Percentiles rank a stretch among this genome's conserved stretches.
phyloP scores from a whole-genome alignment of 75 land plant genomes.

The Azolla pinnata region DNA sequence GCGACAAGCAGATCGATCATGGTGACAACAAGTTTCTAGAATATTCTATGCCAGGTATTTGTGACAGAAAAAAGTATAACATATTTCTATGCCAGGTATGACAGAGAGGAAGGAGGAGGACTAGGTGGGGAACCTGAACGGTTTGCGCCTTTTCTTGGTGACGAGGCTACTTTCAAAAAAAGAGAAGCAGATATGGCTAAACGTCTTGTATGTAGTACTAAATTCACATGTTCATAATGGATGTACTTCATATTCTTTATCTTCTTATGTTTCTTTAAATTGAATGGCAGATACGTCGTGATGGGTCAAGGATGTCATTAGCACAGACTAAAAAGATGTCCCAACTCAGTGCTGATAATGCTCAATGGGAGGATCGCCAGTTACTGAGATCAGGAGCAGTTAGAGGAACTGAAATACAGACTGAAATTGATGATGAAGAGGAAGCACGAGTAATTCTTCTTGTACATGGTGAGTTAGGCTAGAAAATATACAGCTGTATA shows the following conservation, averaged over 20 bases:
- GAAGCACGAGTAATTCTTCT: conserved; percentile 91
- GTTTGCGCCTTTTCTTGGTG: conserved; percentile 57
- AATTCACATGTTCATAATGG: not conserved
- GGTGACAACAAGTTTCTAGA: conserved; percentile 27
- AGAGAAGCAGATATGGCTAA: conserved; percentile 81
- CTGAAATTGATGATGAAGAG: conserved; percentile 94
- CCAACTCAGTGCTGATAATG: conserved; percentile 93
- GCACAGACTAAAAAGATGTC: conserved; percentile 95
- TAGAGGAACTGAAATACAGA: conserved; percentile 82
- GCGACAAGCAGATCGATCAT: conserved; percentile 66
- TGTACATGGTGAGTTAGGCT: conserved; percentile 75
- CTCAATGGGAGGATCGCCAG: conserved; percentile 97
- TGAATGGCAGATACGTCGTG: conserved; percentile 57
- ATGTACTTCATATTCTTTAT: too few relatives aligned
- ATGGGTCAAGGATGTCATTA: conserved; percentile 84
- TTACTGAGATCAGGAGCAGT: conserved; percentile 93
- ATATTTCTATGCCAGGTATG: conserved; percentile 49
- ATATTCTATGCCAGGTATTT: not conserved
- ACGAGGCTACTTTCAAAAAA: conserved; percentile 73
- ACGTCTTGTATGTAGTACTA: conserved; percentile 45
- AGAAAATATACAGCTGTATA: too few relatives aligned
- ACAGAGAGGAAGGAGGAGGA: conserved; percentile 82
- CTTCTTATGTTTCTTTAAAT: too few relatives aligned
- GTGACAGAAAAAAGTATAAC: not conserved
- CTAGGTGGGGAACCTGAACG: conserved; percentile 55